Percentiles rank a stretch among this genome's conserved stretches.
These are phyloP conservation scores for Sodiomyces alkalinus DNA, from an alignment of 2,329 filamentous ascomycete species.

Conservation along the genomic window DNA sequence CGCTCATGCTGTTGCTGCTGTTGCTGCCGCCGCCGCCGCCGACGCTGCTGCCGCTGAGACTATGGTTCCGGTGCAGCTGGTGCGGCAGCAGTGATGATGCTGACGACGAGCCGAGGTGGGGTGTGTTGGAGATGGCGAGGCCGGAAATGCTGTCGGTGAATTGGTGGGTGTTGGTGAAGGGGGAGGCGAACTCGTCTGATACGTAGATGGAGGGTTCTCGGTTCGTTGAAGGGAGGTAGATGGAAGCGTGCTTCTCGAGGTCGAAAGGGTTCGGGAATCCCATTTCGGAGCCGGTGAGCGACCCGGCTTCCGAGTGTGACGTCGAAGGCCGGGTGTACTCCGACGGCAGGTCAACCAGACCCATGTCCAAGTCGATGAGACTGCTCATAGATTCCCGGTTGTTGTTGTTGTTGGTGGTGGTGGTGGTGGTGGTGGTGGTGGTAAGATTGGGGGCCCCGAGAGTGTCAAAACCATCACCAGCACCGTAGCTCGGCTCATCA, in stretches of 20 bases:
- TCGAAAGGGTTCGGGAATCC: slow-evolving; percentile 44
- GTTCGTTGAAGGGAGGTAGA: slow-evolving; percentile 28
- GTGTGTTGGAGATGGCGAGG: slow-evolving; percentile 11
- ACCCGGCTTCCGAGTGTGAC: slow-evolving; percentile 42
- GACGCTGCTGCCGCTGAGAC: slow-evolving; percentile 4
- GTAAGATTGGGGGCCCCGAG: slow-evolving; percentile 17
- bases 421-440: slow-evolving; percentile 16
- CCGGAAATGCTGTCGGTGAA: slow-evolving; percentile 16
- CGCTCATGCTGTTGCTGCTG: slow-evolving; percentile 4
- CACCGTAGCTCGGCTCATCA: slow-evolving; percentile 26
- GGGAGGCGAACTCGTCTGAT: slow-evolving; percentile 33
- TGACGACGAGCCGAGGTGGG: not conserved
- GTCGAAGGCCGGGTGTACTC: slow-evolving; percentile 41
- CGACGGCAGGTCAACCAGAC: slow-evolving; percentile 36
- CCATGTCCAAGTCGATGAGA: slow-evolving; percentile 19
- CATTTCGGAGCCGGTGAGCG: slow-evolving; percentile 39
- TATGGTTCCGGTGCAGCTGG: slow-evolving; percentile 5
- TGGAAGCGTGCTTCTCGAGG: slow-evolving; percentile 45
- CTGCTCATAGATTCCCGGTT: slow-evolving; percentile 23
- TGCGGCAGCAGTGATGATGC: too few species aligned
- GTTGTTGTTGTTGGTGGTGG: slow-evolving; percentile 19
- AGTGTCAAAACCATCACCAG: too few species aligned
- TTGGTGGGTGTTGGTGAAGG: slow-evolving; percentile 10
- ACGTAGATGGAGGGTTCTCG: slow-evolving; percentile 46
- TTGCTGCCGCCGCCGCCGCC: slow-evolving; percentile 5